Evolutionary conservation across 1,284 basidiomycete species (phyloP), one percentile per base, ranked within the genome.

Genomic region (Erythrobasidium hasegawianum): DNA sequence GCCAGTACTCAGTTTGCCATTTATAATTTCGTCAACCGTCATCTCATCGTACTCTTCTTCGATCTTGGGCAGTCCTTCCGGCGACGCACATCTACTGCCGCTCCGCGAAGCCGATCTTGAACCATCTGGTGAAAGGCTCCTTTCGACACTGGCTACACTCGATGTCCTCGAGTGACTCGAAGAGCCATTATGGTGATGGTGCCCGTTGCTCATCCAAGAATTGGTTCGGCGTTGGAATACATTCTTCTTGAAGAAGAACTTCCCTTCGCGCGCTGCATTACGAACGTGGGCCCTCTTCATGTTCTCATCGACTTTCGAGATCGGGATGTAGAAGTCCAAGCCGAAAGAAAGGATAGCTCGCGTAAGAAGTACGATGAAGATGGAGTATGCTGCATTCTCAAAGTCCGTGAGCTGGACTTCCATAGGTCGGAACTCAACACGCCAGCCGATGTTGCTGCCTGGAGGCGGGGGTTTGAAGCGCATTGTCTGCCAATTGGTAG

Each of bases 361-460:
- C 0, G 95, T 93, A 9, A 99, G 82, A 29, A 99, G 84, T 4
- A 97, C 92, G 68, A 96, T 84, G 77, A 98, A 98, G 50, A 97
- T 85, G 29, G 90, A 86, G 76, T 93, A 97, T 0, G 96, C 94
- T 0, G 96, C 96, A 76, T 98, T 99, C 80, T 98, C 96, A 76
- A 94, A 99, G 79, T 98, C 96, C 20, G 96, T 98, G 74, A 96
- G 84, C 77, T 98, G 96, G 1, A 98, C 91, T 78, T 99, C 96
- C 96, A 98, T 98, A 74, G 89, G 90, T 57, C 96, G 83, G 80
- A 99, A 98, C 77, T 99, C 96, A 18, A 98, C 94, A 47, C 96
- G 84, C 96, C 96, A 99, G 27, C 96, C 96, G 67, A 98, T 97
- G 18, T 85, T 77, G 1, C 91, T 92, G 65, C 90, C 87, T 1